Evolutionary conservation across 2,329 filamentous ascomycete genomes (phyloP), one percentile per base, ranked within the genome.

Genomic region (Microcyclospora pomicola): DNA sequence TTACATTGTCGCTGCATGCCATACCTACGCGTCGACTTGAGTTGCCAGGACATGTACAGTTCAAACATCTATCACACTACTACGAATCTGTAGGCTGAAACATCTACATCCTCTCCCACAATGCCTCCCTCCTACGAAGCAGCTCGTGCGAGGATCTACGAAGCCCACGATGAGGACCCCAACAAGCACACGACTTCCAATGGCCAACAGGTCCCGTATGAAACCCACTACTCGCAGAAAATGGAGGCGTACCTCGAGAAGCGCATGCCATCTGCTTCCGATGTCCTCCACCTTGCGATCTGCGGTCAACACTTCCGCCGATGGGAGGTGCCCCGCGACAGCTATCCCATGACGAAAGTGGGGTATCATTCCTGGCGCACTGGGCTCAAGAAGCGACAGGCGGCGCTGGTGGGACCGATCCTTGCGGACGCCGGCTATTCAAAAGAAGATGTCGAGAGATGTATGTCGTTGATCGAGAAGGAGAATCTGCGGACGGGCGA

Each of bases 341-440:
- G 68, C 29, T 88, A 82, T 59, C 82, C 84, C 6, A 75, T 75
- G 66, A 87, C 78, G 1, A 77, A 79, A 47, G 55, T 72, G 0
- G 85, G 85, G 9, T 92, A 93, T 58, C 72, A 86, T 45, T 67
- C 71, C n/a, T 92, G 85, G 85, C 73, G 85, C 15, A 71, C 77
- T 2, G 77, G 73, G 51, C 72, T 84, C 39, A 78, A 77, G 58
- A 84, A 83, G 51, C 66, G 80, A 1, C 81, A 86, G 55, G 75
- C 77, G 1, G 69, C 75, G 44, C 67, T 82, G 2, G 73, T 68
- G 0, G 54, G 58, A 15, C 47, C 61, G 30, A 73, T 80, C 9
- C 74, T 75, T 46, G 38, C 65, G 2, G 59, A 70, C 12, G 56
- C 60, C 13, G 71, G 70, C 1, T 75, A 70, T 47, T 45, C 62